Evolutionary conservation across 2,329 filamentous ascomycete species (phyloP).

Genomic region (Orbilia ellipsospora): DNA sequence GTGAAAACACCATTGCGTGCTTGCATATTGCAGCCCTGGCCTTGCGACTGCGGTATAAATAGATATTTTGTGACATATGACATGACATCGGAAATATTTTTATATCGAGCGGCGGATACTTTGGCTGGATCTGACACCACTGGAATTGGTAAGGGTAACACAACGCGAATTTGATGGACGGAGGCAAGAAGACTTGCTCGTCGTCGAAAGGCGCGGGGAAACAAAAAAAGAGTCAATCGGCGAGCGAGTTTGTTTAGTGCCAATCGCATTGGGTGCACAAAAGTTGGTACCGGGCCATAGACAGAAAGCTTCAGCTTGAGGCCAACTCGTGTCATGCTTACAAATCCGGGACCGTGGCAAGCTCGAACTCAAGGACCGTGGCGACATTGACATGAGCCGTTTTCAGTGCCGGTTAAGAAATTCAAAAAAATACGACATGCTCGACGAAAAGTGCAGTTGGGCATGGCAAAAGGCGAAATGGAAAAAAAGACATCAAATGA

Average conservation of each 20-base stretch:
- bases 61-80: slow-evolving; percentile 16
- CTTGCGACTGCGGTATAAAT: slow-evolving; percentile 29
- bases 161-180: no score
- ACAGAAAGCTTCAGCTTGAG: no score
- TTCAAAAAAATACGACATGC: not conserved
- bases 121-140: not conserved
- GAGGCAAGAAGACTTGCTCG: no score
- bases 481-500: slow-evolving; percentile 16
- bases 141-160: no score
- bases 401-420: slow-evolving; percentile 8
- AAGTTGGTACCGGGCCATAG: no score
- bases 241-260: no score
- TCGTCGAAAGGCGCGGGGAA: no score
- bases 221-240: no score
- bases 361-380: no score
- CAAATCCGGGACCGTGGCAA: slow-evolving; percentile 2
- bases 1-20: slow-evolving; percentile 26
- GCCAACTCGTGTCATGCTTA: no score
- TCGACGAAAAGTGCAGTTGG: no score
- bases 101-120: not conserved
- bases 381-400: slow-evolving; percentile 12
- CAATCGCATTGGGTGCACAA: no score
- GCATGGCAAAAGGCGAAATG: slow-evolving; percentile 7
- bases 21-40: slow-evolving; percentile 33
- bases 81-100: not conserved